Percentiles rank a stretch among this genome's conserved stretches.
Conservation (phyloP, 257 asterid species). For the Misopates orontium region DNA sequence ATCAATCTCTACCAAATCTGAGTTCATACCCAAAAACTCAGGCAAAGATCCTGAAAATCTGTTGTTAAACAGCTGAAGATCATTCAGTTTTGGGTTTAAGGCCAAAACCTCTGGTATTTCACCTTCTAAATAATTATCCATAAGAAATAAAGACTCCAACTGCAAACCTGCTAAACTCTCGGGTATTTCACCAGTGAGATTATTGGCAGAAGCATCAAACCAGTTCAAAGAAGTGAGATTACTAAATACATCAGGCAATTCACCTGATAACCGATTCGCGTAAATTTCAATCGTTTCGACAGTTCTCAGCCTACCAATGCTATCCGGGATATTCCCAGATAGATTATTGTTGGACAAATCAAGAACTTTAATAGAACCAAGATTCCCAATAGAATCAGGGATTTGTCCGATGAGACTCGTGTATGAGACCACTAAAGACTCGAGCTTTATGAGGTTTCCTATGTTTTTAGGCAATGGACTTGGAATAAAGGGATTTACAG, state of each 20-base stretch:
- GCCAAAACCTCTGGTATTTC: conserved; percentile 56
- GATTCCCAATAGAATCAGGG: conserved; percentile 61
- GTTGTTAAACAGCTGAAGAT: conserved; percentile 65
- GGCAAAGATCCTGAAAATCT: conserved; percentile 62
- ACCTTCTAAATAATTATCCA: conserved; percentile 64
- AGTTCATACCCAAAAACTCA: conserved; percentile 52
- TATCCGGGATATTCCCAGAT: conserved; percentile 60
- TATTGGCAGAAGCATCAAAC: conserved; percentile 69
- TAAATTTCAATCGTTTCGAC: conserved; percentile 55
- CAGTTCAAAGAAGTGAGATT: conserved; percentile 47
- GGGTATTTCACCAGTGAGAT: conserved; percentile 67
- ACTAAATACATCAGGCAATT: conserved; percentile 63
- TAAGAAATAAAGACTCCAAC: conserved; percentile 52
- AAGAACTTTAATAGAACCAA: conserved; percentile 43
- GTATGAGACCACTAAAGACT: conserved; percentile 33
- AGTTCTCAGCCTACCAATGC: conserved; percentile 48
- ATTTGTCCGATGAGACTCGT: conserved; percentile 54
- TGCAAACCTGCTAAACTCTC: conserved; percentile 52
- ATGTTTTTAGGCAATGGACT: conserved; percentile 56
- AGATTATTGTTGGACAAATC: conserved; percentile 60
- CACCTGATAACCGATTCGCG: conserved; percentile 59
- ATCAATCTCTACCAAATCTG: conserved; percentile 65
- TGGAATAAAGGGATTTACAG: conserved; percentile 47
- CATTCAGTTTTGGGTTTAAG: conserved; percentile 39
- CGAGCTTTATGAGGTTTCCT: conserved; percentile 63